phyloP scores from a whole-genome alignment of 75 land plant genomes.

The Chamaecyparis obtusa region DNA sequence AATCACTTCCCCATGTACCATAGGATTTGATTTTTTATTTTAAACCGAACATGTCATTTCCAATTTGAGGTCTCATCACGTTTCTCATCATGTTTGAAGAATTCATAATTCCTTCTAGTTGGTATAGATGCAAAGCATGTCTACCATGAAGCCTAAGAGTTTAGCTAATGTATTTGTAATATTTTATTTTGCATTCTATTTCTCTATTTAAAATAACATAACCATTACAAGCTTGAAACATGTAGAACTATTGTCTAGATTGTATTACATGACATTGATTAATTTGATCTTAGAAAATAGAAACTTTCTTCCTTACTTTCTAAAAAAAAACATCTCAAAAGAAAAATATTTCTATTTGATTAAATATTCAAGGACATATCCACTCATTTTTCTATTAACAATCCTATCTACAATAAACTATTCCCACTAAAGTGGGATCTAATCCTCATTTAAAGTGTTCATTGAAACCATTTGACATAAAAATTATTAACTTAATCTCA shows the following conservation, averaged over 20 bases:
- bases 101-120: not conserved
- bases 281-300: slow-evolving; percentile 11
- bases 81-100: not conserved
- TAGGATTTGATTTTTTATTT: not conserved
- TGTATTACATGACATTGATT: no score
- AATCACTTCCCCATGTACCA: not conserved
- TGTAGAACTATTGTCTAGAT: no score
- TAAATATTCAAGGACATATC: slow-evolving; percentile 65
- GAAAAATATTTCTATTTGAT: slow-evolving; percentile 91
- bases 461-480: slow-evolving; percentile 52
- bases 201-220: no score
- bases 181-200: no score
- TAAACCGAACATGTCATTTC: not conserved
- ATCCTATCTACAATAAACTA: slow-evolving; percentile 94
- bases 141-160: no score
- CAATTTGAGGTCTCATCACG: not conserved
- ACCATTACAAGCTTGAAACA: no score
- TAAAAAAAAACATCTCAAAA: slow-evolving; percentile 85
- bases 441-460: slow-evolving; percentile 71
- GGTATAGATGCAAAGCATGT: no score
- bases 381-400: slow-evolving; percentile 62
- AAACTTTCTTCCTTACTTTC: slow-evolving; percentile 88
- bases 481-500: slow-evolving; percentile 79
- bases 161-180: no score
- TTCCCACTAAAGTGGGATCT: slow-evolving; percentile 74